phyloP scores from a whole-genome alignment of 164 flowering plant genomes.

The Protea cynaroides region DNA sequence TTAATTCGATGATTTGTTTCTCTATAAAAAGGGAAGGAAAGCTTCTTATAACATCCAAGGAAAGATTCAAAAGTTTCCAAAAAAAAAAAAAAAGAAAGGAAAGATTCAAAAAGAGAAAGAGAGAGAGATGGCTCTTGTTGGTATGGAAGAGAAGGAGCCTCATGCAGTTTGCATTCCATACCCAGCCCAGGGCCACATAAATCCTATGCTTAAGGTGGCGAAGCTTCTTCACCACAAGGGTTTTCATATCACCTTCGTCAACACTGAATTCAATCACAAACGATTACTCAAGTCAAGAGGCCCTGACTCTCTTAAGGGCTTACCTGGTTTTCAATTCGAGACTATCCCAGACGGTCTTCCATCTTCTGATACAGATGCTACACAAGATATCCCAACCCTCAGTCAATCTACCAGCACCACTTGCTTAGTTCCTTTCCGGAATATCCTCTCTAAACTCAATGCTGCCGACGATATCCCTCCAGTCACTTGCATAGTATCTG shows the following conservation, averaged over 20 bases:
- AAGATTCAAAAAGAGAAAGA: not conserved
- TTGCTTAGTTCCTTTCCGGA: slow-evolving; percentile 7
- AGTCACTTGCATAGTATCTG: slow-evolving; percentile 21
- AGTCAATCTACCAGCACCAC: slow-evolving; percentile 19
- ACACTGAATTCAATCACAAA: slow-evolving; percentile 54
- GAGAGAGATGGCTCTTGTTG: slow-evolving; percentile 5
- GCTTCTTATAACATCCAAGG: too few species aligned
- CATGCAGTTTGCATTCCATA: slow-evolving; percentile 26
- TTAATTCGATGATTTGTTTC: too few species aligned
- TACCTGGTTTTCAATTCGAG: slow-evolving; percentile 38
- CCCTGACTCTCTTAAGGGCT: slow-evolving; percentile 25
- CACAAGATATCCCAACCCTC: slow-evolving; percentile 41
- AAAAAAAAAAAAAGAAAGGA: too few species aligned
- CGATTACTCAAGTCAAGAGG: slow-evolving; percentile 45
- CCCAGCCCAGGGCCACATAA: slow-evolving; percentile 36
- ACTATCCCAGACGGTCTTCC: slow-evolving; percentile 67
- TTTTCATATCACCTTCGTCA: slow-evolving; percentile 40
- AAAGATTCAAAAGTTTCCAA: too few species aligned
- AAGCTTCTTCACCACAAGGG: slow-evolving; percentile 31
- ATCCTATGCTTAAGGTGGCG: slow-evolving; percentile 26
- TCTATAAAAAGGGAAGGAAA: too few species aligned
- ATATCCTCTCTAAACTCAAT: not conserved
- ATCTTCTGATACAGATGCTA: slow-evolving; percentile 37
- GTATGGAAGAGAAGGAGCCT: slow-evolving; percentile 12
- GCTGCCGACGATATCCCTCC: slow-evolving; percentile 2